Base-by-base conservation (phyloP, 2,329 filamentous ascomycete species). In the Dactylonectria estremocensis region DNA sequence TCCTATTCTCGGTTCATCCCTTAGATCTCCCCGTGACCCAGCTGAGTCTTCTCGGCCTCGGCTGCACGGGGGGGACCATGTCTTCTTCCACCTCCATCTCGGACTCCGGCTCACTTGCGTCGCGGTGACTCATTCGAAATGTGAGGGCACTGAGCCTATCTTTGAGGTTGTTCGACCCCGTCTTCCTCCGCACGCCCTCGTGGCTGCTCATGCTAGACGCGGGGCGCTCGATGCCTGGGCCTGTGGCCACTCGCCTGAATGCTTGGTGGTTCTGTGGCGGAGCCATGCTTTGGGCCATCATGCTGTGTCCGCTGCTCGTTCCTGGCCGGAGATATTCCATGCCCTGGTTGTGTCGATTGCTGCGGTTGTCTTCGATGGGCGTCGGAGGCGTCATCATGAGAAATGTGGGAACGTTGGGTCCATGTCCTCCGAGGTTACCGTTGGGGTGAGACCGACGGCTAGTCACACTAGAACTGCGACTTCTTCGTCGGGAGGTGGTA, bases 401-500 rank as follows among this genome's bases (percentile, higher is more conserved):
- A 52, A 81, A 84, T n/a, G 80, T 75, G 5, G 84, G 83, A 2
- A 83, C 72, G 28, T 75, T 72, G 13, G 76, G 74, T n/a, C 60
- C 63, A 22, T 67, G 59, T 69, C 74, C 11, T 68, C 75, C 64
- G 11, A 78, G 75, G 9, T 75, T 77, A 24, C 80, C 77, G 5
- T 79, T 80, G 49, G 76, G 77, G 66, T 83, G 80, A 0, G 86
- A 88, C 22, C 80, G 81, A 31, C 80, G 78, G 68, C 83, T 86
- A 10, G 86, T 83, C 16, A 86, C 77, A 73, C 87, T 89, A 60
- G 87, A 88, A 75, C 86, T 86, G 56, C 87, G 82, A 72, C 87
- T 89, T 20, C 80, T 77, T 6, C 85, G 83, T 11, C 83, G 81
- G 18, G 83, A 83, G 0, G 82, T 48, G 28, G 18, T 49, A 7